Conservation (phyloP, 768 basidiomycete species). For the Crucibulum laeve region DNA sequence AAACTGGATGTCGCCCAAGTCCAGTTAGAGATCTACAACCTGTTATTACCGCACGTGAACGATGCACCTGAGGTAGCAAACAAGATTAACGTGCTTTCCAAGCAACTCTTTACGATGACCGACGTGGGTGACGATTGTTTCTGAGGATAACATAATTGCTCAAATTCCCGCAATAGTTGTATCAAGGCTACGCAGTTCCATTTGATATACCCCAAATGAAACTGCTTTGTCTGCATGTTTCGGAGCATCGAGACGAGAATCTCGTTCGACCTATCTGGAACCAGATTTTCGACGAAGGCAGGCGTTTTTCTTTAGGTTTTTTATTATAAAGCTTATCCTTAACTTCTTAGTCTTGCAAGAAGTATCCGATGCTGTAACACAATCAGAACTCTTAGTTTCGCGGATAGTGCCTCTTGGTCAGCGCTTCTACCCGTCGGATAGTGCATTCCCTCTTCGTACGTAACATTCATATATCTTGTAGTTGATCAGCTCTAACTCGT, state of each 20-base stretch:
- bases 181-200: constrained; percentile 81
- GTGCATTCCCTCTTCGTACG: constrained; percentile 85
- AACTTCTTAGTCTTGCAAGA: constrained; percentile 46
- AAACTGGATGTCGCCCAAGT: constrained; percentile 96
- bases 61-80: constrained; percentile 61
- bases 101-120: constrained; percentile 70
- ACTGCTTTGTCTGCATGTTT: constrained; percentile 87
- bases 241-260: constrained; percentile 84
- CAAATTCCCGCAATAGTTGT: constrained; percentile 51
- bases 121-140: constrained; percentile 50
- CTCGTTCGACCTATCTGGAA: constrained; percentile 87
- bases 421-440: constrained; percentile 87
- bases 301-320: constrained; percentile 14
- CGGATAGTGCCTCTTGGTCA: constrained; percentile 72
- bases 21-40: constrained; percentile 85
- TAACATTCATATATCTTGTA: constrained; percentile 8
- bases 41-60: constrained; percentile 54
- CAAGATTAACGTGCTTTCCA: constrained; percentile 55
- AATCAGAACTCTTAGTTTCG: constrained; percentile 58
- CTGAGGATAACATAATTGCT: neutral
- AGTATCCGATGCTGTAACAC: constrained; percentile 47
- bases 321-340: constrained; percentile 1
- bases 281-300: constrained; percentile 78
- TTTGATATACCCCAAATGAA: constrained; percentile 82
- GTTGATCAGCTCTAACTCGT: constrained; percentile 2